Base-by-base conservation (phyloP, 805 yeast genomes). In the Zygotorulaspora florentina region DNA sequence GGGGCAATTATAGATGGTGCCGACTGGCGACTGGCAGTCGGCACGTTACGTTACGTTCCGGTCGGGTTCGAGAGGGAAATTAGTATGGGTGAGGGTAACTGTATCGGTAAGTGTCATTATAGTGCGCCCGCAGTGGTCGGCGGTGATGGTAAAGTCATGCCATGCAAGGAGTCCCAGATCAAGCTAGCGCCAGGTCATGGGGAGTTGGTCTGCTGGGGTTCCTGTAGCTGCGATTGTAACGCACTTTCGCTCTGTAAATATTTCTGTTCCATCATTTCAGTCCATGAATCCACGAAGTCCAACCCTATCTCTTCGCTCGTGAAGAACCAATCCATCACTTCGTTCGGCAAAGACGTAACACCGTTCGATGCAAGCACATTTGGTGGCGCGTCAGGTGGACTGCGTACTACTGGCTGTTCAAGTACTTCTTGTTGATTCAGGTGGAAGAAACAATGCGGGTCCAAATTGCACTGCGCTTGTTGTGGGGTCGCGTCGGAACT, bases 211-310 rank as follows among this genome's bases (percentile, higher is more conserved):
- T 4, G n/a, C 6, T 29, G 8, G 15, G 33, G 33, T 13, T 12
- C 15, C 9, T 29, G 33, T 4, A 12, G 6, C 6, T 29, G 33
- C 33, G 25, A 20, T 20, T 20, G 25, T 20, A 20, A 20, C 4
- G 25, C 33, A 9, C 28, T 27, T 13, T 31, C 34, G 35, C 39
- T 40, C 28, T 44, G 51, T 40, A 48, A 37, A 20, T 79, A 74
- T 48, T 81, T 87, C 53, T 80, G 82, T 59, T 84, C 91, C 35
- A 85, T 76, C 77, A 83, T 81, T 59, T 83, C 87, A 0, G 91
- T 84, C 82, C 89, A 85, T 2, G 87, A 87, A 31, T 82, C 90
- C 25, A 83, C 83, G 52, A 78, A 78, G 45, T 77, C 81, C 39
- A 78, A 59, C 12, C 83, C 83, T 17, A 77, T 71, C 37, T 73